Evolutionary conservation across 768 basidiomycete species (phyloP), one percentile per base, ranked within the genome.

Genomic region (Xerocomellus intermedius): DNA sequence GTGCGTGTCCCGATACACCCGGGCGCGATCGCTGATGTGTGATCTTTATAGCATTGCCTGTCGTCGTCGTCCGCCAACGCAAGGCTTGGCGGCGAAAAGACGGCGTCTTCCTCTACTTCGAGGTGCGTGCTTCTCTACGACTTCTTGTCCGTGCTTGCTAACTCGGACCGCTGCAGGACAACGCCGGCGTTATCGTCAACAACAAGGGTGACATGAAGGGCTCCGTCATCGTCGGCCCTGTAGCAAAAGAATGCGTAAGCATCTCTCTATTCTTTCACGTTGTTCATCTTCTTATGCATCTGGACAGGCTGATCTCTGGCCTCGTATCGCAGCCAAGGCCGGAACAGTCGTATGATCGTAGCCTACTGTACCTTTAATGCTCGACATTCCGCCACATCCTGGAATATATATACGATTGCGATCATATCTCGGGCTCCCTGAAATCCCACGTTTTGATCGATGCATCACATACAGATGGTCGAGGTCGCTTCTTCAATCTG

Each of bases 131-230:
- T n/a, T n/a, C n/a, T n/a, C n/a, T n/a, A n/a, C n/a, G n/a, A n/a
- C 12, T 22, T 28, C 19, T 19, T n/a, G 21, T 17, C 14, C 12
- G 5, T 28, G 24, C 12, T 14, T 37, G 4, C 32, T 38, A 6
- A 54, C n/a, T 44, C 16, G 8, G 5, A 10, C 8, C 10, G 16
- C 10, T 43, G 17, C 38, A 88, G 88, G 94, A 96, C 76, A 95
- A 95, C 71, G 94, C 94, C 41, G 94, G 94, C 74, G 94, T 96
- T 52, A 96, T 96, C 59, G 94, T 98, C 67, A 98, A 97, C 80
- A 89, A 91, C 69, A 98, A 98, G 83, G 96, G 96, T 67, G 97
- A 99, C 80, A 99, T 99, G 97, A 99, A 99, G 82, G 96, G 96
- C 47, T 95, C 92, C 49, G 91, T 92, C 57, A 96, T 97, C 71